Base-by-base conservation (phyloP, 1,139 yeast genomes). In the Debaryomycetaceae sp. region DNA sequence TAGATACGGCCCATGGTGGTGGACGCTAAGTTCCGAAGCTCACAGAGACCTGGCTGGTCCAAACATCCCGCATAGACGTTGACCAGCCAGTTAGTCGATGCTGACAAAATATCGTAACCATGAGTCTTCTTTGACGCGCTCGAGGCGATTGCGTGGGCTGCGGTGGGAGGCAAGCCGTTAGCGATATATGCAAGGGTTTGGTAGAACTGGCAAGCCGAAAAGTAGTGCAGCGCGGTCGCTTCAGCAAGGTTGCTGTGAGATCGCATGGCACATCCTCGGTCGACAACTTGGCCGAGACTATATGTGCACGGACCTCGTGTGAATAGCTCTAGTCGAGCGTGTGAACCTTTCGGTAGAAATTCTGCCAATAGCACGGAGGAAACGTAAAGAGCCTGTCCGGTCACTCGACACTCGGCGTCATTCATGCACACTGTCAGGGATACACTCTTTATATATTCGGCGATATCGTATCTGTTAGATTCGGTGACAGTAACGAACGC, bases 21-120 rank as follows among this genome's bases (percentile, higher is more conserved):
- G 31, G 36, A 40, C 4, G 50, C 42, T 32, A 62, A 40, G 0
- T 51, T 32, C 29, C 50, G 55, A 65, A 61, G 57, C 33, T 62
- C 69, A 35, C 55, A 58, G 8, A 57, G 37, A 1, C 69, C 69
- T 2, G 51, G 57, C 37, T 62, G 69, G 29, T 62, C 67, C 16
- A 56, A 41, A 0, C 65, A 58, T 1, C 62, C 66, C 2, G 54
- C 37, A 37, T 50, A 57, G 5, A 62, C 26, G 31, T 57, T 51
- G 13, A 51, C 39, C 1, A 51, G 33, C 57, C 64, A 61, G 13
- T 40, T 43, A 0, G 67, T 58, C 2, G 38, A 21, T 7, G 33
- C 33, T 3, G 33, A 35, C 8, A 32, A 34, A 2, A 51, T 37
- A 6, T 42, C 41, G 30, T 37, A 46, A 20, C 50, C 50, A 3